Percentiles rank a stretch among this genome's conserved stretches.
These are phyloP conservation scores for Zalerion maritima DNA, from an alignment of 495 filamentous ascomycete genomes.

Conservation along the genomic window DNA sequence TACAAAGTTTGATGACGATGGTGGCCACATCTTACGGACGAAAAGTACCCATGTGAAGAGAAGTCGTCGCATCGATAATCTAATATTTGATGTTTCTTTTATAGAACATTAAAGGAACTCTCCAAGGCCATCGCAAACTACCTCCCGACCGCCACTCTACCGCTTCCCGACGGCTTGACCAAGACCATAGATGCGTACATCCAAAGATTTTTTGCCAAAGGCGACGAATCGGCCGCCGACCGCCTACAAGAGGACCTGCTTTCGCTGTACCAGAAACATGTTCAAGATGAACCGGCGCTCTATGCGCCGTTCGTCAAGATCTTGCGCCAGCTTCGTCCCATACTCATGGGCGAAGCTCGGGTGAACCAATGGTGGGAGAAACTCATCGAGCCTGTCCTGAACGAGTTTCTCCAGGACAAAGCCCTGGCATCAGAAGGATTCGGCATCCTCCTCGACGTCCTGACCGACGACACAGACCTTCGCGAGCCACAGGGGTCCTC, in stretches of 20 bases:
- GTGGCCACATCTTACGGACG: too few species aligned
- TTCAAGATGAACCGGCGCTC: slow-evolving; percentile 35
- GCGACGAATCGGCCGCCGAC: slow-evolving; percentile 44
- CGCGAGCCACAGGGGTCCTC: slow-evolving; percentile 17
- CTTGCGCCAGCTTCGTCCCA: slow-evolving; percentile 43
- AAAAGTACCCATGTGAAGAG: too few species aligned
- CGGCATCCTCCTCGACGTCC: slow-evolving; percentile 39
- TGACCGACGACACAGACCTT: slow-evolving; percentile 43
- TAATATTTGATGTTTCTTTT: too few species aligned
- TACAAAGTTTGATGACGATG: too few species aligned
- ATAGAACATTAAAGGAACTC: slow-evolving; percentile 45
- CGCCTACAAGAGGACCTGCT: slow-evolving; percentile 54
- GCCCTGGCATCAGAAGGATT: slow-evolving; percentile 42
- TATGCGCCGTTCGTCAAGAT: slow-evolving; percentile 47
- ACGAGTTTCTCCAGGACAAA: slow-evolving; percentile 37
- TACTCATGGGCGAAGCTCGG: slow-evolving; percentile 35
- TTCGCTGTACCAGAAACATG: slow-evolving; percentile 39
- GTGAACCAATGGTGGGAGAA: slow-evolving; percentile 53
- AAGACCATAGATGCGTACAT: slow-evolving; percentile 45
- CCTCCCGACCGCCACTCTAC: slow-evolving; percentile 35
- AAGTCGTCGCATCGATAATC: too few species aligned
- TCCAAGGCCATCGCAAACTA: slow-evolving; percentile 40
- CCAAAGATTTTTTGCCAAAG: slow-evolving; percentile 35
- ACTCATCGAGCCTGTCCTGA: slow-evolving; percentile 43
- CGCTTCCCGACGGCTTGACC: slow-evolving; percentile 47